These are phyloP conservation scores for Hysterangium stoloniferum DNA, from an alignment of 768 basidiomycete genomes.

Conservation along the genomic window DNA sequence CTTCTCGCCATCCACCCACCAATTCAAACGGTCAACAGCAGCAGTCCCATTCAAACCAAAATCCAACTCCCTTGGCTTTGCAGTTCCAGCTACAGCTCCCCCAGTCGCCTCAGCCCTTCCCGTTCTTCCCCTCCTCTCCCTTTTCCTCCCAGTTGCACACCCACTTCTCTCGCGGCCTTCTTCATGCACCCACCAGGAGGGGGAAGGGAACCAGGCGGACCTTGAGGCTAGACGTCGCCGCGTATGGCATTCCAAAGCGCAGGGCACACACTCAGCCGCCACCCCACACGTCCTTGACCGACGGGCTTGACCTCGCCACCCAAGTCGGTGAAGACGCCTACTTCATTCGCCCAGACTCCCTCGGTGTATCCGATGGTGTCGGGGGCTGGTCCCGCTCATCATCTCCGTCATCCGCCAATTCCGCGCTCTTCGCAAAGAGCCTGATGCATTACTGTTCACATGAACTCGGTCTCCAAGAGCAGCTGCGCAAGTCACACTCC, in stretches of 20 bases:
- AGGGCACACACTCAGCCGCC: slow-evolving; percentile 20
- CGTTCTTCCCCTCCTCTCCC: not conserved
- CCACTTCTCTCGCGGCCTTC: not conserved
- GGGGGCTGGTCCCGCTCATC: slow-evolving; percentile 74
- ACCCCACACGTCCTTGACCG: slow-evolving; percentile 22
- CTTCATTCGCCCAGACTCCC: slow-evolving; percentile 71
- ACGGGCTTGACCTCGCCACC: slow-evolving; percentile 44
- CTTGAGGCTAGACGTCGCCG: slow-evolving; percentile 64
- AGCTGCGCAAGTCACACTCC: not conserved
- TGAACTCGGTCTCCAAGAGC: slow-evolving; percentile 34
- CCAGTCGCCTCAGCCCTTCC: not conserved
- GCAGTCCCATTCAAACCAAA: slow-evolving; percentile 4
- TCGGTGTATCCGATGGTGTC: slow-evolving; percentile 94
- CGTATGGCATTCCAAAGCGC: slow-evolving; percentile 79
- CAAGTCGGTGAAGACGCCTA: slow-evolving; percentile 94
- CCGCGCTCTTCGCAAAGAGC: slow-evolving; percentile 44
- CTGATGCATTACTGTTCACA: slow-evolving; percentile 82
- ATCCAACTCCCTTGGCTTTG: not conserved
- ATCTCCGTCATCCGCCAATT: slow-evolving; percentile 52
- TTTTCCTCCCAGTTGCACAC: slow-evolving; percentile 4
- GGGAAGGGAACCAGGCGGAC: not conserved
- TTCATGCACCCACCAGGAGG: not conserved
- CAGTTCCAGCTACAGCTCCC: not conserved
- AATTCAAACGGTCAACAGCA: not conserved
- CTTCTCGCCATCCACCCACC: slow-evolving; percentile 4